phyloP scores from a whole-genome alignment of 1,139 yeast species.

The Trichomonascaceae sp. region DNA sequence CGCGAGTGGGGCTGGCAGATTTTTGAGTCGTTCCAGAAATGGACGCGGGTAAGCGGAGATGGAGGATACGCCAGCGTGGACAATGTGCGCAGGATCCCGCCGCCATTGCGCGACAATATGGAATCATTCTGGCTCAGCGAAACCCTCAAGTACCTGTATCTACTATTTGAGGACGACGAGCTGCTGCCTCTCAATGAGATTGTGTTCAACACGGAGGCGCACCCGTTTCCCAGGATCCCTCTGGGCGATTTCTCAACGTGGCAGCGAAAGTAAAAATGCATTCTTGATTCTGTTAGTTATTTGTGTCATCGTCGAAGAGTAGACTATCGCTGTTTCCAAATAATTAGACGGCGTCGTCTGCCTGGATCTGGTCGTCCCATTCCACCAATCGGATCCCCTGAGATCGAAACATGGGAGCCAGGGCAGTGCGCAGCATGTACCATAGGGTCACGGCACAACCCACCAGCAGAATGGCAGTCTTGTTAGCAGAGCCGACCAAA shows the following conservation, averaged over 20 bases:
- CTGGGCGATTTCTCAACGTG: neutral
- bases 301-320: neutral
- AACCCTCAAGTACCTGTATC: slow-evolving; percentile 75
- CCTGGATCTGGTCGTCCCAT: neutral
- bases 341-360: neutral
- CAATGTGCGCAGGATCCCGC: slow-evolving; percentile 44
- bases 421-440: neutral
- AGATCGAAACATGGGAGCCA: neutral
- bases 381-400: neutral
- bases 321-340: neutral
- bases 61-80: slow-evolving; percentile 58
- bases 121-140: slow-evolving; percentile 95
- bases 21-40: slow-evolving; percentile 52
- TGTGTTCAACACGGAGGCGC: slow-evolving; percentile 89
- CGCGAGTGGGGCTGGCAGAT: slow-evolving; percentile 88
- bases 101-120: slow-evolving; percentile 54
- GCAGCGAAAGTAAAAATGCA: neutral
- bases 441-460: neutral
- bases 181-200: slow-evolving; percentile 45
- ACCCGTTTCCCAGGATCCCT: slow-evolving; percentile 64
- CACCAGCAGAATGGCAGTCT: neutral
- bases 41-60: slow-evolving; percentile 39
- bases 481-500: neutral
- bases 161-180: slow-evolving; percentile 54
- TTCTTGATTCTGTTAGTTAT: neutral